Base-by-base conservation (phyloP, 225 moss, liverwort and hornwort genomes). In the Marchantia polymorpha region DNA sequence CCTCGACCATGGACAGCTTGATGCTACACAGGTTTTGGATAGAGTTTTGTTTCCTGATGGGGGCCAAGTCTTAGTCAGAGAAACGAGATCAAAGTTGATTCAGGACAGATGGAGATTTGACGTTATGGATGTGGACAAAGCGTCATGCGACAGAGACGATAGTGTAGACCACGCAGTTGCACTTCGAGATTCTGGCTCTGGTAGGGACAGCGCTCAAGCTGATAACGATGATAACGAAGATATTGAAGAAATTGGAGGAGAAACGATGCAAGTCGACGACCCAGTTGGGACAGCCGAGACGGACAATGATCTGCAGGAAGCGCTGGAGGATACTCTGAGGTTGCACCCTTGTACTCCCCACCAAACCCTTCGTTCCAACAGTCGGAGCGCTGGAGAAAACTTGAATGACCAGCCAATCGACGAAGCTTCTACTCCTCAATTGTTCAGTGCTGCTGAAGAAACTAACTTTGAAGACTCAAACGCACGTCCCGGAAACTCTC, bases 241-340 rank as follows among this genome's bases (percentile, higher is more conserved):
- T 6, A 16, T 8, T 58, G 76, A 14, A 52, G 50, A 29, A 17
- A 60, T 67, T 73, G 78, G 69, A 79, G 73, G 66, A 26, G 85
- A 79, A 46, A 82, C 88, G 13, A 77, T 76, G 83, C 78, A 79
- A 50, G 52, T 88, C 23, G 65, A 83, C 25, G 81, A 81, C 63
- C 17, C 55, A 16, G 39, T 76, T 19, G 76, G 76, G 76, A 55
- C 51, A 50, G 78, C 69, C 1, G 84, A 46, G 39, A 76, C 58
- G 10, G 73, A 67, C 63, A 77, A 73, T 49, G 77, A 51, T 26
- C 8, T 70, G 39, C 22, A 22, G 52, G 55, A 63, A 13, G 73
- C 19, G 29, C 53, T 79, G 20, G 78, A 68, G 9, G 69, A 55
- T 69, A 69, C 55, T 39, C 20, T 79, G 13, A 8, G 47, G 30